These are phyloP conservation scores for Hypseocharis bilobata DNA, from an alignment of 441 rosid species.

Conservation along the genomic window DNA sequence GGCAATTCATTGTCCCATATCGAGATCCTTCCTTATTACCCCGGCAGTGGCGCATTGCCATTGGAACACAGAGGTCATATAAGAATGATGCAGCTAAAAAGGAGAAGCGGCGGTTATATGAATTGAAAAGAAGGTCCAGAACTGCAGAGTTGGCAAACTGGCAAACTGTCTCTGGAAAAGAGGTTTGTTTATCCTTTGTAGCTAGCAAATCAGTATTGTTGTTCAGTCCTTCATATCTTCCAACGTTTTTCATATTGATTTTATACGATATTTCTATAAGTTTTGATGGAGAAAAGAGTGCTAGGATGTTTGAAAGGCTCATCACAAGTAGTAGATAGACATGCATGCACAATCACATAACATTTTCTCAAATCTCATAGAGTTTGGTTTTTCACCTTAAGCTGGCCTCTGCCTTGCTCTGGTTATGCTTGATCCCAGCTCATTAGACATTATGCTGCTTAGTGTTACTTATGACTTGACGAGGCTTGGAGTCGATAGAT, in stretches of 20 bases:
- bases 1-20: constrained; percentile 76
- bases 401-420: constrained; percentile 6
- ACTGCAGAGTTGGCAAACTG: constrained; percentile 37
- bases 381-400: constrained; percentile 7
- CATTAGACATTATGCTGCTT: neutral
- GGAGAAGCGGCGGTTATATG: constrained; percentile 71
- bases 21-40: constrained; percentile 80
- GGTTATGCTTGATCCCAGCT: constrained; percentile 11
- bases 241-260: neutral
- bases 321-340: constrained; percentile 3
- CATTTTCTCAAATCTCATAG: neutral
- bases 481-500: neutral
- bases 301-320: neutral
- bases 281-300: neutral
- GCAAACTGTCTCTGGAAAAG: constrained; percentile 45
- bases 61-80: constrained; percentile 88
- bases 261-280: neutral
- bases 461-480: neutral
- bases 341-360: neutral
- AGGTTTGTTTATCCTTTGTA: constrained; percentile 33
- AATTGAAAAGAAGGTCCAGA: constrained; percentile 49
- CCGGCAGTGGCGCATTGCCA: constrained; percentile 81
- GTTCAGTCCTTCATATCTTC: constrained; percentile 3
- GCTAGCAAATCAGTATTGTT: constrained; percentile 10
- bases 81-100: constrained; percentile 59